Base-by-base conservation (phyloP, 257 asterid genomes). In the Galeopsis tetrahit region DNA sequence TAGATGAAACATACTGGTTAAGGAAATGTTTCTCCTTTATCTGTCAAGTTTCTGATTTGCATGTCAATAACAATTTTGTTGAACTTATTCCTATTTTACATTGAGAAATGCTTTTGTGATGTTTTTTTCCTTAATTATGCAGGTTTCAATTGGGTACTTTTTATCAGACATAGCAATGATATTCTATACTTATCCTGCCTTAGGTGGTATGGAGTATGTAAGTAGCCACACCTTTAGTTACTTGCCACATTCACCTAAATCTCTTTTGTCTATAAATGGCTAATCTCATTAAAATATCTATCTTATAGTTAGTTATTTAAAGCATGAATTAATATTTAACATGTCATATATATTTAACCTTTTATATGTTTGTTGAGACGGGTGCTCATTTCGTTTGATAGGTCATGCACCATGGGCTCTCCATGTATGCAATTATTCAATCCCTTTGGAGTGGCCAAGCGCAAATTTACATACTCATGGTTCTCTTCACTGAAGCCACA, bases 361-460 rank as follows among this genome's bases (percentile, higher is more conserved):
- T 60, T 28, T 33, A 11, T 64, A 5, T 42, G 38, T 55, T 56
- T 66, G 33, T 44, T 36, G 3, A 31, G 61, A 40, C 10, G 17
- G 46, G 53, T 62, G 40, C 43, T 63, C 17, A 4, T 70, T 52
- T 66, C 34, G 43, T 74, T 68, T 75, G 61, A 67, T 80, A 89
- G 98, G 85, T 91, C 73, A 63, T 93, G 52, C 98, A 91, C 81
- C 98, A 93, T n/a, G 98, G 95, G 51, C 92, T 93, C 76, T 88
- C 98, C 14, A 66, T 89, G 90, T 84, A 73, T 79, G 78, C 98
- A 38, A 84, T 91, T 76, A 63, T 83, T 68, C 94, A 84, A 69
- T 83, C 97, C 71, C 93, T 93, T 58, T 70, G 82, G 67, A 88
- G 94, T 15, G 94, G 98, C 66, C 96, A 88, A 86, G 97, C 86